Conservation (phyloP, 139 green algal genomes). For the Deuterostichococcus epilithicus region DNA sequence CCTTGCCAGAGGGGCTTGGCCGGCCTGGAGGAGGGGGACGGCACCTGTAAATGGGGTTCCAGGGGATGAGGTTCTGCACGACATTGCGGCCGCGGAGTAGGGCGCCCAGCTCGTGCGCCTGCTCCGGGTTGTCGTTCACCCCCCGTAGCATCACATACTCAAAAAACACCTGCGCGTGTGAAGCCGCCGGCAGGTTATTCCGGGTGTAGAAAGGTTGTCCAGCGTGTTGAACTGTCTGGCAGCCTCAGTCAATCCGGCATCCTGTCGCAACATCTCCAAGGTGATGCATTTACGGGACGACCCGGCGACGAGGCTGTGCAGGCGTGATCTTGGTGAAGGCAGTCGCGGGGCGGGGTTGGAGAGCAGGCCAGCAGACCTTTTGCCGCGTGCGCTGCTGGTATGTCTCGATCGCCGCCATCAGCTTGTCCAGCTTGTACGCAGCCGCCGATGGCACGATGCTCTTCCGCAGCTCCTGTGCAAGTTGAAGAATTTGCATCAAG, state of each 20-base stretch:
- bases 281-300: too few species aligned
- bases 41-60: conserved; percentile 71
- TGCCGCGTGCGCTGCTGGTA: conserved; percentile 53
- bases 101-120: conserved; percentile 72
- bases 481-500: neutral
- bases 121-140: conserved; percentile 76
- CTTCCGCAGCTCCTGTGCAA: conserved; percentile 63
- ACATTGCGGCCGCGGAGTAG: conserved; percentile 61
- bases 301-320: too few species aligned
- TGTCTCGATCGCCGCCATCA: conserved; percentile 77
- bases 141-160: conserved; percentile 93
- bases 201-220: too few species aligned
- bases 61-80: conserved; percentile 89
- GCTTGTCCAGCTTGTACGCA: conserved; percentile 76
- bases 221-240: neutral
- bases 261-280: too few species aligned
- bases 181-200: too few species aligned
- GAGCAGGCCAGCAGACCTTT: conserved; percentile 14
- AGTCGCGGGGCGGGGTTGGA: too few species aligned
- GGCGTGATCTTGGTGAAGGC: too few species aligned
- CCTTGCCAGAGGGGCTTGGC: too few species aligned
- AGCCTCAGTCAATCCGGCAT: too few species aligned
- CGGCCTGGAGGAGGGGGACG: neutral
- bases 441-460: conserved; percentile 85
- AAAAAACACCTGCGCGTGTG: conserved; percentile 71